phyloP scores from a whole-genome alignment of 1,139 yeast genomes.

The Suhomyces maxii region DNA sequence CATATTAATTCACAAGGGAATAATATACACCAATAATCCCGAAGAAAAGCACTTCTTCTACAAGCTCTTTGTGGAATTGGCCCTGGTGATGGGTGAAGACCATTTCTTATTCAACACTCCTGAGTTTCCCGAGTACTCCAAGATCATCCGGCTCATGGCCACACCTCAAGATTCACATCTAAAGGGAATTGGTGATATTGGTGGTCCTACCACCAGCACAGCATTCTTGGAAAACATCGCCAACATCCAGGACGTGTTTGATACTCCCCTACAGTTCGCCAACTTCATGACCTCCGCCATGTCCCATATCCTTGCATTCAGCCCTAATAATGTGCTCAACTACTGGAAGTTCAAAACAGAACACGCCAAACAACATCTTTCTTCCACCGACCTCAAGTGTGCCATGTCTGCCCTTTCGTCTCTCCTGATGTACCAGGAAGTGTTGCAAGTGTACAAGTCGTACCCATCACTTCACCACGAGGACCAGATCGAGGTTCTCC shows the following conservation, averaged over 20 bases:
- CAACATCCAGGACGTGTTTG: constrained; percentile 5
- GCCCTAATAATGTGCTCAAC: constrained; percentile 23
- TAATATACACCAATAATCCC: constrained; percentile 14
- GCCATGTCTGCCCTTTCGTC: constrained; percentile 32
- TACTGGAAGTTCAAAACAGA: constrained; percentile 30
- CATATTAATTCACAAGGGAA: constrained; percentile 21
- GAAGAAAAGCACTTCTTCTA: constrained; percentile 17
- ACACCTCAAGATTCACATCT: constrained; percentile 9
- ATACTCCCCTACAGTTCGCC: constrained; percentile 8
- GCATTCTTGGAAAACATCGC: constrained; percentile 13
- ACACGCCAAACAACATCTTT: background rate
- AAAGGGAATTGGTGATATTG: background rate
- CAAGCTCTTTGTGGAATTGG: constrained; percentile 20
- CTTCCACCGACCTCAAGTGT: constrained; percentile 25
- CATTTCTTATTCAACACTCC: constrained; percentile 19
- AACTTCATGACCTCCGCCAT: constrained; percentile 28
- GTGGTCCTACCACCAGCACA: background rate
- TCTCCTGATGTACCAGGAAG: constrained; percentile 24
- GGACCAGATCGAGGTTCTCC: constrained; percentile 45
- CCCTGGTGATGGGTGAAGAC: constrained; percentile 20
- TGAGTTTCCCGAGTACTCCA: constrained; percentile 20
- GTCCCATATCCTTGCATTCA: constrained; percentile 15
- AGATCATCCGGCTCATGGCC: constrained; percentile 21
- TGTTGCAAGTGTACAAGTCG: constrained; percentile 25
- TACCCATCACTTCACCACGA: constrained; percentile 32